Conservation (phyloP, 2,329 filamentous ascomycete species). For the Microdochium trichocladiopsis region DNA sequence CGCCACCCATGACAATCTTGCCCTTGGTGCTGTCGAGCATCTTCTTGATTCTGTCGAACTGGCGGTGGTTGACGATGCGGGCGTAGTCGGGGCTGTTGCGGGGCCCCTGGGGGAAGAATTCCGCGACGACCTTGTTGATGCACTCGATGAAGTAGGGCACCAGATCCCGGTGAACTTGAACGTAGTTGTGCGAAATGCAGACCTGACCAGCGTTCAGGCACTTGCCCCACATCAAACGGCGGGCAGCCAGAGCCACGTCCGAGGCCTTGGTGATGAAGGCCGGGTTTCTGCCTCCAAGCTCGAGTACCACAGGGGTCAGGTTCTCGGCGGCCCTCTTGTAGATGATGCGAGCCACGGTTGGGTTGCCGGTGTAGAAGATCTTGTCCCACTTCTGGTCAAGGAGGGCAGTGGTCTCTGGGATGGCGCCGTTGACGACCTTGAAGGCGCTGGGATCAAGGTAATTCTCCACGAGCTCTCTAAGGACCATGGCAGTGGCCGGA, state of each 20-base stretch:
- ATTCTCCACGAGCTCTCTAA: constrained; percentile 71
- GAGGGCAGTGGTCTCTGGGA: constrained; percentile 74
- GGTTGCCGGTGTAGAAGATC: constrained; percentile 90
- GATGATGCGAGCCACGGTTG: constrained; percentile 75
- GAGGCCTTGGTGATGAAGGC: constrained; percentile 84
- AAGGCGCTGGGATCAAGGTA: constrained; percentile 74
- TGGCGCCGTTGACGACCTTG: constrained; percentile 69
- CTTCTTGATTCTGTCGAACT: constrained; percentile 78
- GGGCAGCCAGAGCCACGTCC: constrained; percentile 72
- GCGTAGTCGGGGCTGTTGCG: constrained; percentile 71
- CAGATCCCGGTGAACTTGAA: constrained; percentile 71
- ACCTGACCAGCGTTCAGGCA: constrained; percentile 80
- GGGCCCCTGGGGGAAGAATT: constrained; percentile 80
- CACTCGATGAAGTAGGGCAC: constrained; percentile 66
- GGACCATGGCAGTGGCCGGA: constrained; percentile 66
- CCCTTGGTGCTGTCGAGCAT: constrained; percentile 84
- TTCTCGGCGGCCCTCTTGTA: constrained; percentile 84
- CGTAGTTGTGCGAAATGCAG: constrained; percentile 90
- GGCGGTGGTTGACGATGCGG: constrained; percentile 71
- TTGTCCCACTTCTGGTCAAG: constrained; percentile 93
- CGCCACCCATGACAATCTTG: constrained; percentile 81
- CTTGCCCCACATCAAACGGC: constrained; percentile 86
- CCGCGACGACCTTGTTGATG: constrained; percentile 62
- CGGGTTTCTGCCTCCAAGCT: constrained; percentile 88
- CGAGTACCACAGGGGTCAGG: constrained; percentile 79